A percentile compares a stretch with the other conserved stretches of the same genome.
These are phyloP conservation scores for Xanthoconium separans DNA, from an alignment of 1,284 basidiomycete species.

Conservation along the genomic window DNA sequence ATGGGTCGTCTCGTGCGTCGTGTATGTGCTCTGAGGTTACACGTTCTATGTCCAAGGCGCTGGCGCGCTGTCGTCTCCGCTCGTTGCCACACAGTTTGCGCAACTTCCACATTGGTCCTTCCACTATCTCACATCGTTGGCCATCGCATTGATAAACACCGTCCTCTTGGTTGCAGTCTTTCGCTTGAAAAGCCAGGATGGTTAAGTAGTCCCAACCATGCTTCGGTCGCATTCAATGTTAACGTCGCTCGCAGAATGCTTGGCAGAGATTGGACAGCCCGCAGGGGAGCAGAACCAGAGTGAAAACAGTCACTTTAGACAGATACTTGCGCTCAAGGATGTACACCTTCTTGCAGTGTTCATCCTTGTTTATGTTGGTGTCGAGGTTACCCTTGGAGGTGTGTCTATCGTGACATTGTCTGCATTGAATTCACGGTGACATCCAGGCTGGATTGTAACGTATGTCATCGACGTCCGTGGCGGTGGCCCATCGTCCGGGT, in stretches of 20 bases:
- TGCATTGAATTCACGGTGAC: not conserved
- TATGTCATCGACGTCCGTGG: constrained; percentile 45
- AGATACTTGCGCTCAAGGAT: constrained; percentile 46
- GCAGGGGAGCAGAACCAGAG: constrained; percentile 23
- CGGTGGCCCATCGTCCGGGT: constrained; percentile 49
- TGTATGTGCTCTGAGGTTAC: not conserved
- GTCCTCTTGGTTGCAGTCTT: constrained; percentile 49
- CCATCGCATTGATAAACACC: constrained; percentile 49
- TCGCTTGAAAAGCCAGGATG: constrained; percentile 54
- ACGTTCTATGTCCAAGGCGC: constrained; percentile 37
- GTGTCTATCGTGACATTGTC: not conserved
- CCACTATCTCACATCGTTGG: constrained; percentile 63
- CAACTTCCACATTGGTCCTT: constrained; percentile 54
- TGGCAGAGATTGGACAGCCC: constrained; percentile 34
- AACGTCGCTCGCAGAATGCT: constrained; percentile 25
- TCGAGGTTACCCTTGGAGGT: constrained; percentile 58
- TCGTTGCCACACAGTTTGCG: constrained; percentile 64
- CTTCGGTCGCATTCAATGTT: not conserved
- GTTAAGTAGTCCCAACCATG: constrained; percentile 27
- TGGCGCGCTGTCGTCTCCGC: constrained; percentile 59
- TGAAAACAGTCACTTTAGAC: constrained; percentile 43
- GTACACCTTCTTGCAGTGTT: constrained; percentile 57
- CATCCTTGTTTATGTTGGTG: constrained; percentile 54
- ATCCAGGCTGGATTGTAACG: constrained; percentile 51
- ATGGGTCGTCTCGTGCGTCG: constrained; percentile 4